Percentiles rank a stretch among this genome's conserved stretches.
Conservation (phyloP, 345 rosid species). For the Hibiscus mutabilis region DNA sequence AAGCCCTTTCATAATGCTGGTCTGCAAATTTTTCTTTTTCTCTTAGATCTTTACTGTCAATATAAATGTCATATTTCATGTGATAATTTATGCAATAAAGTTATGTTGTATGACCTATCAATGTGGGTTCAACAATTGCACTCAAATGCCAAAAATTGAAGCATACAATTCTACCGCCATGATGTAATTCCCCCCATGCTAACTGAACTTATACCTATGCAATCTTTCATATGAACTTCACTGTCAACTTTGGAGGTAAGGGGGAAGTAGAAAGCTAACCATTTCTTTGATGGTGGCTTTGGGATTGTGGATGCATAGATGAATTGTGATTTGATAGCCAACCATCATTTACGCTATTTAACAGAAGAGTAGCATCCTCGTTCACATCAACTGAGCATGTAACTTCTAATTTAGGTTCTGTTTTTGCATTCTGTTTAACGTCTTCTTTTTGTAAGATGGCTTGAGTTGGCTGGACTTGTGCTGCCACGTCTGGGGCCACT, state of each 20-base stretch:
- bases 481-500: conserved; percentile 33
- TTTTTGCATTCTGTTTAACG: conserved; percentile 9
- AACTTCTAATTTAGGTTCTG: conserved; percentile 15
- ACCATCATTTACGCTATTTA: conserved; percentile 5
- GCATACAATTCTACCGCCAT: neutral
- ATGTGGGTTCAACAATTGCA: neutral
- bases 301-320: conserved; percentile 13
- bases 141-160: neutral
- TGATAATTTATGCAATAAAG: neutral
- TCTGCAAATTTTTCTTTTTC: neutral
- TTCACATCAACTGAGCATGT: conserved; percentile 10
- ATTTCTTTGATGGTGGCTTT: conserved; percentile 23
- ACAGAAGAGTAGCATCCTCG: conserved; percentile 20
- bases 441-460: neutral
- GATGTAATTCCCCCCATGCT: neutral
- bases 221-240: neutral
- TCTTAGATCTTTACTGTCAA: neutral
- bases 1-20: neutral
- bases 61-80: no score
- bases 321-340: conserved; percentile 19
- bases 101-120: neutral
- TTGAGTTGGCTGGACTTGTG: conserved; percentile 4
- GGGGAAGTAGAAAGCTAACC: conserved; percentile 23
- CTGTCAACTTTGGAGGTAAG: neutral
- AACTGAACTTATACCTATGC: neutral